Evolutionary conservation across 345 rosid genomes (phyloP), one percentile per base, ranked within the genome.

Genomic region (Sonneratia caseolaris): DNA sequence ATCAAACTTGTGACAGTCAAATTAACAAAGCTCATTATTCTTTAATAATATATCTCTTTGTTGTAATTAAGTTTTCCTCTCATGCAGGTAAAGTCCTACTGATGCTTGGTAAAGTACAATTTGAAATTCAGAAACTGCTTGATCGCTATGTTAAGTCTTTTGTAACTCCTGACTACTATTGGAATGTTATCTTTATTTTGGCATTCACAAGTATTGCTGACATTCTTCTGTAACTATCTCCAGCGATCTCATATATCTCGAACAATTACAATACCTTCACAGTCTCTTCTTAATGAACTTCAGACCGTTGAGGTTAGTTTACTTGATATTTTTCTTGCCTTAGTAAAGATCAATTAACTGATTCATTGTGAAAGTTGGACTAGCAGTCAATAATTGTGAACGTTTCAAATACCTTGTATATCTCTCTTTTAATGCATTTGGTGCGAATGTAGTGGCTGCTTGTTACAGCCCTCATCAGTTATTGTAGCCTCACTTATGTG

Each of bases 201-300:
- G 21, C 64, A 66, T 70, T 48, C 71, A 70, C 68, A 67, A 10
- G 70, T 40, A 35, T 74, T 70, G 64, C 57, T 68, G 70, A 69
- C 21, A 56, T 53, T 40, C 38, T 64, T 47, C 49, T 19, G 64
- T 76, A 69, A 64, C 42, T 55, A 73, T 56, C 76, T 86, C 75
- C 95, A 92, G 99, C 88, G 99, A 40, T 84, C 92, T 78, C 94
- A 91, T 82, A 79, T 96, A 80, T 79, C 81, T 73, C 78, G 83
- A 78, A 96, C 99, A 32, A 92, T 96, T 81, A 89, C 98, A 76
- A 70, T 76, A 64, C 98, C 99, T 68, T 91, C 98, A 0, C 96
- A 96, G 76, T 96, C 98, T 55, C 93, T 92, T 82, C 96, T 96
- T 73, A 92, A 91, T 81, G 98, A 96, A 84, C 97, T 96, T 78